A percentile compares a stretch with the other conserved stretches of the same genome.
These are phyloP conservation scores for Picochlorum sp. DNA, from an alignment of 139 green algal species.

Conservation along the genomic window DNA sequence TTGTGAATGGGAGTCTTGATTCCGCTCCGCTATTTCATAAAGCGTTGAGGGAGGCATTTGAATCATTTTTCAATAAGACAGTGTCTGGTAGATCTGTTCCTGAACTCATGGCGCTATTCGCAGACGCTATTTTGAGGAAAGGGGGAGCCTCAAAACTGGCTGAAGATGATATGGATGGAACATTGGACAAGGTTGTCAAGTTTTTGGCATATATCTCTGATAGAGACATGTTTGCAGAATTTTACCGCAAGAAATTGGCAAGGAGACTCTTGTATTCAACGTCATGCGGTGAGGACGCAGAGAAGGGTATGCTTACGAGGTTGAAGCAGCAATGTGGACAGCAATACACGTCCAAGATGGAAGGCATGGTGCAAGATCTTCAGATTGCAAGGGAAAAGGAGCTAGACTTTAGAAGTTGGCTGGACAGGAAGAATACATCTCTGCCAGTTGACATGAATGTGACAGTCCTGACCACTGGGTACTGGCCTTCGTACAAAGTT, in stretches of 20 bases:
- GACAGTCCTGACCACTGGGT: slow-evolving; percentile 85
- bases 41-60: slow-evolving; percentile 96
- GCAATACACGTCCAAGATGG: slow-evolving; percentile 89
- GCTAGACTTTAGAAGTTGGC: slow-evolving; percentile 72
- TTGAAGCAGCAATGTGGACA: slow-evolving; percentile 97
- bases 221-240: slow-evolving; percentile 91
- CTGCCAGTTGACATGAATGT: slow-evolving; percentile 78
- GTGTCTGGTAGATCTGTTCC: slow-evolving; percentile 76
- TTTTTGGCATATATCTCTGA: slow-evolving; percentile 96
- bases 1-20: slow-evolving; percentile 53
- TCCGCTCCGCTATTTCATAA: slow-evolving; percentile 91
- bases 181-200: slow-evolving; percentile 94
- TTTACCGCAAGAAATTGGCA: slow-evolving; percentile 94
- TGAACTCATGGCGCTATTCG: slow-evolving; percentile 97
- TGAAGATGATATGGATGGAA: slow-evolving; percentile 88
- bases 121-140: slow-evolving; percentile 95
- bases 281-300: slow-evolving; percentile 81
- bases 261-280: slow-evolving; percentile 23
- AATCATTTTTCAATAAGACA: slow-evolving; percentile 96
- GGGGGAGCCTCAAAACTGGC: slow-evolving; percentile 83
- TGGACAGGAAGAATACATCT: slow-evolving; percentile 23
- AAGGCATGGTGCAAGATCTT: slow-evolving; percentile 95
- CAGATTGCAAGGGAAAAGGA: slow-evolving; percentile 82
- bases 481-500: slow-evolving; percentile 75
- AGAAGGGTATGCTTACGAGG: slow-evolving; percentile 85